A percentile compares a stretch with the other conserved stretches of the same genome.
Conservation (phyloP, 1,139 yeast genomes). For the Sugiyamaella sp. region DNA sequence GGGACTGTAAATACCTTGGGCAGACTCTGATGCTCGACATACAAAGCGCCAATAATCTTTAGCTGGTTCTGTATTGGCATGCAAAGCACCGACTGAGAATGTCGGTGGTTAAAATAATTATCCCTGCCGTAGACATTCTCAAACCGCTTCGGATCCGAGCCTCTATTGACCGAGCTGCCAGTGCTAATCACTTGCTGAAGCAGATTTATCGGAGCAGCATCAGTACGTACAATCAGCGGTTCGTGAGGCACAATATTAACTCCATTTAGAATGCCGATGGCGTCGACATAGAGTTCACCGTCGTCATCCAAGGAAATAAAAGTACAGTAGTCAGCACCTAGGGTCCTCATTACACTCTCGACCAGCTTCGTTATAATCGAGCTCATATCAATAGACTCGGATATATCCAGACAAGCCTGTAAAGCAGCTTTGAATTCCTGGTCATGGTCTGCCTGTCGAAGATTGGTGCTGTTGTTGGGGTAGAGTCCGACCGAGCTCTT, state of each 20-base stretch:
- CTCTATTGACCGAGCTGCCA: slow-evolving; percentile 48
- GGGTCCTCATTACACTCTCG: slow-evolving; percentile 48
- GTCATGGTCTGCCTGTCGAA: slow-evolving; percentile 25
- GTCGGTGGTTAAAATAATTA: slow-evolving; percentile 47
- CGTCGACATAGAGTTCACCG: slow-evolving; percentile 47
- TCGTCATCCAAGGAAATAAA: slow-evolving; percentile 46
- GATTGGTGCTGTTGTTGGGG: slow-evolving; percentile 1
- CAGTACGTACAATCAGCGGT: slow-evolving; percentile 49
- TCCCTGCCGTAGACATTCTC: slow-evolving; percentile 47
- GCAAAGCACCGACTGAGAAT: slow-evolving; percentile 49
- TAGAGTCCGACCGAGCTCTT: slow-evolving; percentile 2
- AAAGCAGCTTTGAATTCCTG: slow-evolving; percentile 37
- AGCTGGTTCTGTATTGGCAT: slow-evolving; percentile 53
- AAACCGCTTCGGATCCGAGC: slow-evolving; percentile 47
- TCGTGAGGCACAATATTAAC: slow-evolving; percentile 46
- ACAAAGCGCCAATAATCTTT: slow-evolving; percentile 53
- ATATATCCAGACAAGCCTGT: slow-evolving; percentile 53
- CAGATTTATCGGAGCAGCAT: slow-evolving; percentile 52
- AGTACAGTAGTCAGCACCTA: slow-evolving; percentile 53
- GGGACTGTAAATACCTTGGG: slow-evolving; percentile 42
- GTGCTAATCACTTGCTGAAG: slow-evolving; percentile 48
- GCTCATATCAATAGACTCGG: slow-evolving; percentile 51
- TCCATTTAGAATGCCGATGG: slow-evolving; percentile 47
- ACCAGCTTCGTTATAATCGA: slow-evolving; percentile 49
- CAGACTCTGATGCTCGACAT: slow-evolving; percentile 48